A percentile compares a stretch with the other conserved stretches of the same genome.
Evolutionary conservation across 73 alveolate genomes (phyloP).

Genomic region (Stentor coeruleus): DNA sequence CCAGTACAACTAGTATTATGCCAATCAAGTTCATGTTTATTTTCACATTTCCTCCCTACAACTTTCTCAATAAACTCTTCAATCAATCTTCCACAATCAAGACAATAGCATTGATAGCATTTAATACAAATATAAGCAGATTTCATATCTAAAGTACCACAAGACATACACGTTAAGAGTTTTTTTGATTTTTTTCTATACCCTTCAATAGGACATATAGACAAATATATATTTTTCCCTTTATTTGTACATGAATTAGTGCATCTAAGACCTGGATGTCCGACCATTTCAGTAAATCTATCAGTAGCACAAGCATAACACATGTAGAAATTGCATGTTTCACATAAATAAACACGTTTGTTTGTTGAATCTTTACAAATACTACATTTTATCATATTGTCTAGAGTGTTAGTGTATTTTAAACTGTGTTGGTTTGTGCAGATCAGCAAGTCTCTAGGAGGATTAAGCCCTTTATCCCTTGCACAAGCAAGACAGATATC

Average conservation of each 20-base stretch:
- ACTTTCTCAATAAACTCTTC: neutral
- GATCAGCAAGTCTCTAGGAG: neutral
- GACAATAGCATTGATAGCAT: neutral
- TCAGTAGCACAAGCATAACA: neutral
- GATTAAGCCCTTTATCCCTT: neutral
- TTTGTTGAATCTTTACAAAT: neutral
- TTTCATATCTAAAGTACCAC: neutral
- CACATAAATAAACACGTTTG: neutral
- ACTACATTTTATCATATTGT: neutral
- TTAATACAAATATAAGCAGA: neutral
- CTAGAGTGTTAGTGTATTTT: neutral
- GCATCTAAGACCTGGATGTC: constrained; percentile 6
- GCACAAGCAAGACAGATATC: neutral
- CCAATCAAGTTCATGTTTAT: neutral
- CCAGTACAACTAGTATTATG: no score
- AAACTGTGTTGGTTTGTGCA: neutral
- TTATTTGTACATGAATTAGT: no score
- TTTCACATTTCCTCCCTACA: neutral
- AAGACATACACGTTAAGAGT: neutral
- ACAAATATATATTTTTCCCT: no score
- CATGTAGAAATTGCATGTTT: neutral
- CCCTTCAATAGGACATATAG: neutral
- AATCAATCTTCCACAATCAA: neutral
- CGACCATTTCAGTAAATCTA: neutral
- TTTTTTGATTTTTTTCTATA: no score